Conservation (phyloP, 768 basidiomycete species). For the Agrocybe pediades region DNA sequence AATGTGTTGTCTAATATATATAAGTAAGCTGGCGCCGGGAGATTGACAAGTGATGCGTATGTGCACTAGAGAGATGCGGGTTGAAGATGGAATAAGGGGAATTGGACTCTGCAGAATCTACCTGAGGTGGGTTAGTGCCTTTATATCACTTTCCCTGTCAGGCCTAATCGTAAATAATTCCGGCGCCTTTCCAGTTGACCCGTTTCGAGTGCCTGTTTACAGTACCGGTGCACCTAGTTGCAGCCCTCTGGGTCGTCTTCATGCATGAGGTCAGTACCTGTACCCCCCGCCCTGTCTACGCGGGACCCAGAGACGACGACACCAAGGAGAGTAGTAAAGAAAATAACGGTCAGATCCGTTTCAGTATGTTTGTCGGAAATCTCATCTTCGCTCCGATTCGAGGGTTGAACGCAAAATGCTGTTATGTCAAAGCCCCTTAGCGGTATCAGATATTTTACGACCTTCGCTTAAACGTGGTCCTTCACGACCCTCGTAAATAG, state of each 20-base stretch:
- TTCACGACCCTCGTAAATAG: background rate
- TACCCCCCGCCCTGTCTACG: background rate
- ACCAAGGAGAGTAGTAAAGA: background rate
- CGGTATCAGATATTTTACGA: background rate
- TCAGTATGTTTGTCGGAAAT: background rate
- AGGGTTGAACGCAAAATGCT: background rate
- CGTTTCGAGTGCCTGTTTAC: slow-evolving; percentile 14
- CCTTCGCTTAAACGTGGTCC: background rate
- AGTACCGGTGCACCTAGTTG: slow-evolving; percentile 1
- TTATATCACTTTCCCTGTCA: slow-evolving; percentile 13
- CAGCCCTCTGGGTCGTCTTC: background rate
- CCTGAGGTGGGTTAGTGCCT: slow-evolving; percentile 11
- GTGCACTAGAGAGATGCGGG: background rate
- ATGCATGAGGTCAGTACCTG: background rate
- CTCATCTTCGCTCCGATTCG: background rate
- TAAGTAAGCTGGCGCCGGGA: background rate
- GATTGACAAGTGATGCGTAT: background rate
- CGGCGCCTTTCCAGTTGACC: slow-evolving; percentile 14
- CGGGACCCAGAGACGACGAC: background rate
- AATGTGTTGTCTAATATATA: background rate
- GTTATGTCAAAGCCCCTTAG: background rate
- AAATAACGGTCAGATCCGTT: background rate
- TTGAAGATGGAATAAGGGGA: background rate
- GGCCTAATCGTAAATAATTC: slow-evolving; percentile 14
- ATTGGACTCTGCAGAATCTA: slow-evolving; percentile 1